Evolutionary conservation across 208 protist genomes (phyloP).

Genomic region (Acanthamoeba sp.): DNA sequence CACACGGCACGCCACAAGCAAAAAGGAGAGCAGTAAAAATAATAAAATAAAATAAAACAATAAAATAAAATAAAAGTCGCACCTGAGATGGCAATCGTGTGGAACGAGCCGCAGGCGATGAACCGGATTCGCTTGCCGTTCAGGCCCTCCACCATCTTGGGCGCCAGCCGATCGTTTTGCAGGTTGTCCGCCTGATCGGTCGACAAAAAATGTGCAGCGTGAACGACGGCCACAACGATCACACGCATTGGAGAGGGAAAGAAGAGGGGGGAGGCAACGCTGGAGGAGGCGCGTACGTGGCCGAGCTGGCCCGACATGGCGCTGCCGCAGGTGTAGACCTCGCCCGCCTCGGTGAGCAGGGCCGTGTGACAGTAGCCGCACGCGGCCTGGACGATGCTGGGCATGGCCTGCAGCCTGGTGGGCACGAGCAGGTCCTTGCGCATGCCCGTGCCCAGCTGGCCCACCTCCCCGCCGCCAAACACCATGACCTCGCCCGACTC

Average conservation of each 20-base stretch:
- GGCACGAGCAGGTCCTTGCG: conserved; percentile 44
- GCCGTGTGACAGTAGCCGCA: conserved; percentile 36
- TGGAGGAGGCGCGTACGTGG: not conserved
- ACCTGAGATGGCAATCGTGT: conserved; percentile 49
- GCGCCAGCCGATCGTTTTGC: conserved; percentile 18
- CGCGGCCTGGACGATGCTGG: conserved; percentile 23
- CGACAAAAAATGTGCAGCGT: not conserved
- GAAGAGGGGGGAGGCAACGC: not conserved
- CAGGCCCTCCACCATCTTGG: conserved; percentile 36
- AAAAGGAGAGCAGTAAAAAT: too few species aligned
- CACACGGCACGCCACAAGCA: too few species aligned
- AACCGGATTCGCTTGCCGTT: conserved; percentile 42
- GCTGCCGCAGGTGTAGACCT: conserved; percentile 58
- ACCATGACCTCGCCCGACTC: conserved; percentile 38
- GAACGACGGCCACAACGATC: too few species aligned
- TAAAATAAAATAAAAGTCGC: not conserved
- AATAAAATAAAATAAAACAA: too few species aligned
- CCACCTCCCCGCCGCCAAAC: conserved; percentile 35
- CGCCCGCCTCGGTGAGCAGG: conserved; percentile 36
- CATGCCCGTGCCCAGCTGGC: conserved; percentile 23
- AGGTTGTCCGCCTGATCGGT: not conserved
- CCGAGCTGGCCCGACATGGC: conserved; percentile 44
- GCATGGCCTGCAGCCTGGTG: conserved; percentile 23
- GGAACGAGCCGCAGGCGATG: conserved; percentile 53
- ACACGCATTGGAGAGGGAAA: too few species aligned